These are phyloP conservation scores for Jamesozyma piceae DNA, from an alignment of 805 yeast species.

Conservation along the genomic window DNA sequence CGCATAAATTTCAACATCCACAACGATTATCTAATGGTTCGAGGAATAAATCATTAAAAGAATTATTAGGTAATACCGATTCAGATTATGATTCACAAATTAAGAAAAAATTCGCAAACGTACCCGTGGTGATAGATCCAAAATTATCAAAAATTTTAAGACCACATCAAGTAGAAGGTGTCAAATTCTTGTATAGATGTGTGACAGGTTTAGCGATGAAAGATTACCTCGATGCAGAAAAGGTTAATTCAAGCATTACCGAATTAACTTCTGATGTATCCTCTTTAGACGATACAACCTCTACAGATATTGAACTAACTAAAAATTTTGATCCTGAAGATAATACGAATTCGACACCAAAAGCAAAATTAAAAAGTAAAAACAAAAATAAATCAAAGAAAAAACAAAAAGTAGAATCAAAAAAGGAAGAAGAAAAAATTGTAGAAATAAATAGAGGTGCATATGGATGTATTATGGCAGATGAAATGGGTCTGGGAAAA, in stretches of 20 bases:
- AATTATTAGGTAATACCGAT: conserved; percentile 43
- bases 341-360: not conserved
- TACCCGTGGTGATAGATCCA: conserved; percentile 95
- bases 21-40: conserved; percentile 27
- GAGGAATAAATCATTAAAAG: conserved; percentile 56
- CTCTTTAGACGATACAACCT: not conserved
- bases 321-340: not conserved
- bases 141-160: conserved; percentile 70
- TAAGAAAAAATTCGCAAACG: conserved; percentile 58
- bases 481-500: conserved; percentile 92
- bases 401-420: not conserved
- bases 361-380: not conserved
- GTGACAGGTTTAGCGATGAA: conserved; percentile 68
- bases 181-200: conserved; percentile 80
- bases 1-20: conserved; percentile 22
- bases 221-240: conserved; percentile 25
- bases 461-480: conserved; percentile 96
- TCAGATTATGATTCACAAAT: conserved; percentile 32
- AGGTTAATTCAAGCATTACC: conserved; percentile 8
- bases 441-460: conserved; percentile 52
- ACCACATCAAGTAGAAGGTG: conserved; percentile 97
- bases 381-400: not conserved
- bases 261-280: not conserved
- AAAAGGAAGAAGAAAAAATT: not conserved
- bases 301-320: not conserved